Evolutionary conservation across 352 stramenopile species (phyloP), one percentile per base, ranked within the genome.

Genomic region (Globisporangium spiculum): DNA sequence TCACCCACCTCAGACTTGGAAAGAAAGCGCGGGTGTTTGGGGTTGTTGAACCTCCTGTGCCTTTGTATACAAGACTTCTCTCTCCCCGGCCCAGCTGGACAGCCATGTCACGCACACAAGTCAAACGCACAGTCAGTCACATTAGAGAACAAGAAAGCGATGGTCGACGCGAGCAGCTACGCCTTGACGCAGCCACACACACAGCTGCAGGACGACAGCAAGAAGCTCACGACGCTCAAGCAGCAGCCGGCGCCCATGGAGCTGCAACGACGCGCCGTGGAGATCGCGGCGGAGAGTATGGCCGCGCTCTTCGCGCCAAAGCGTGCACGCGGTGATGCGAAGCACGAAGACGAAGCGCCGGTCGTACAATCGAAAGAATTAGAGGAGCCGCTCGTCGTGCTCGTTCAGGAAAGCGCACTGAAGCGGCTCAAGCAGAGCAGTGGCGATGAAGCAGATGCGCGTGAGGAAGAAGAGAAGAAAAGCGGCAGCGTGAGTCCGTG

Each of bases 281-380:
- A 57, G 30, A 60, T 70, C 46, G 65, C 65, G 20, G 65, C 32
- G 32, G 57, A 61, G 57, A 70, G 65, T 50, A 63, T 67, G 48
- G 60, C 66, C 4, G 38, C 60, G n/a, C 63, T 68, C 38, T 55
- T 60, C 54, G 27, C 54, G 2, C 53, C 50, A 14, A 56, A 41
- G 50, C 63, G 54, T 20, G 22, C 20, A n/a, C 60, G 60, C n/a
- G 27, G n/a, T 9, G 38, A 52, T 34, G 60, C 50, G 7, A 41
- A 52, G 1, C 6, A 41, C 3, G 41, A 16, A 3, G 24, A 30
- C 24, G 54, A 56, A 16, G 57, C 57, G 22, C 56, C 14, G 26
- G 32, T 20, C 12, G 56, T 44, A 24, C 44, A 22, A 12, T 52
- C 44, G 44, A 14, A 26, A 34, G 36, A 41, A n/a, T n/a, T 36